A percentile compares a stretch with the other conserved stretches of the same genome.
Evolutionary conservation across 1,284 basidiomycete genomes (phyloP).

Genomic region (Schizophyllum commune): DNA sequence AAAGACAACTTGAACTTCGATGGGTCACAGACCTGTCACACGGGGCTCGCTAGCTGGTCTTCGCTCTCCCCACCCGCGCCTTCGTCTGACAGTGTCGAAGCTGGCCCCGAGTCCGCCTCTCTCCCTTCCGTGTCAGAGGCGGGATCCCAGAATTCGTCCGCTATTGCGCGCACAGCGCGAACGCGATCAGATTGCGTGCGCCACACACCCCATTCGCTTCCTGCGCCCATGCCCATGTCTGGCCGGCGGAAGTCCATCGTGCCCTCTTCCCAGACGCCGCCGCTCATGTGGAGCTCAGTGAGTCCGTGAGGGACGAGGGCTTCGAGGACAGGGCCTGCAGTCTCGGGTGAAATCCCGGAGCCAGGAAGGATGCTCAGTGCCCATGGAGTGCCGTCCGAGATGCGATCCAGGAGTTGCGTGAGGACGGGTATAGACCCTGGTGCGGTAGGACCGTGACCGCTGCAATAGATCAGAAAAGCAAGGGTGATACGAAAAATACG

Average conservation of each 20-base stretch:
- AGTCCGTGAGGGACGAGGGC: constrained; percentile 47
- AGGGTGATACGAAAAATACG: not conserved
- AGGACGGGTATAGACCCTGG: constrained; percentile 37
- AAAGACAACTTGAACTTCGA: too few species aligned
- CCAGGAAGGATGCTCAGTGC: constrained; percentile 57
- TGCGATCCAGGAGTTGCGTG: constrained; percentile 30
- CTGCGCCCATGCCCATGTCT: constrained; percentile 63
- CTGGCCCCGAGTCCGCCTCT: not conserved
- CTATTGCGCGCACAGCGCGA: constrained; percentile 39
- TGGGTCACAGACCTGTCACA: too few species aligned
- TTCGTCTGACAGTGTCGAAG: not conserved
- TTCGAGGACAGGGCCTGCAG: constrained; percentile 37
- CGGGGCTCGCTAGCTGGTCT: too few species aligned
- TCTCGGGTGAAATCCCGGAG: constrained; percentile 58
- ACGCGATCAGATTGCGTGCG: constrained; percentile 46
- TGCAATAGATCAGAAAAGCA: constrained; percentile 17
- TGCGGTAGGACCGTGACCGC: constrained; percentile 43
- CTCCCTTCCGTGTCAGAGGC: not conserved
- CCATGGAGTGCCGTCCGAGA: constrained; percentile 24
- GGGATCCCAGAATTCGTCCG: constrained; percentile 26
- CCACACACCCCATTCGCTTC: constrained; percentile 62
- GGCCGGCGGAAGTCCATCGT: constrained; percentile 42
- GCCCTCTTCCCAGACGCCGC: constrained; percentile 51
- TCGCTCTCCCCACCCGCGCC: not conserved
- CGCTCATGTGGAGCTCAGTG: constrained; percentile 65